Base-by-base conservation (phyloP, 371 early-diverging fungal species). In the Syncephalastrum contaminatum region DNA sequence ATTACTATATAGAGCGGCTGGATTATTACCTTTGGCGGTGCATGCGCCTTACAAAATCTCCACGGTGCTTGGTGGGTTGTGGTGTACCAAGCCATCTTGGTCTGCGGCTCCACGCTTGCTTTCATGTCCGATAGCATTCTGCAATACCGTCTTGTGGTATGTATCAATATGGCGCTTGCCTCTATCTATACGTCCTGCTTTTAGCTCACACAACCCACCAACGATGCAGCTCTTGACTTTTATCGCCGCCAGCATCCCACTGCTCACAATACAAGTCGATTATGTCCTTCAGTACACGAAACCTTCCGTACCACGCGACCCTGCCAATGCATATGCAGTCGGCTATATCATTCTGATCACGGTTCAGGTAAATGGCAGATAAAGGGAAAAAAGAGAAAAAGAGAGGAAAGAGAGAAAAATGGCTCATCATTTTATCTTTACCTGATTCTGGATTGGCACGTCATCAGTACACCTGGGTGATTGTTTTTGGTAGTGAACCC, bases 1-100 rank as follows among this genome's bases (percentile, higher is more conserved):
- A 30, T 10, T 30, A 8, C 36, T 30, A 30, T 10, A 30, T 59
- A 77, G 77, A 39, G 52, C 48, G 69, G 70, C 7, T 74, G 72
- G 72, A 21, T 54, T 15, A 52, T 66, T 36, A 62, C 74, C 12
- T 70, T 77, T 46, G 58, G 60, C 21, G 72, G 70, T 15, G 77
- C 72, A 7, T 67, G 67, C 49, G 52, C 61, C 36, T 43, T 77
- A 15, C 66, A 70, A 44, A 64, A 64, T 3, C 46, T 74, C n/a
- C 49, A 72, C 36, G 74, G 74, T 2, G 74, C 72, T 24, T 77
- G 77, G 77, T 77, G 77, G 77, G 59, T 77, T 14, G 60, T 77
- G 8, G 43, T 68, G 1, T 77, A 70, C 58, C 66, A 77, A 54
- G 48, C 68, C 4, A 39, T 60, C 16, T 56, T 77, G 25, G 56